phyloP scores from a whole-genome alignment of 1,284 basidiomycete species.

The Pholiota adiposa region DNA sequence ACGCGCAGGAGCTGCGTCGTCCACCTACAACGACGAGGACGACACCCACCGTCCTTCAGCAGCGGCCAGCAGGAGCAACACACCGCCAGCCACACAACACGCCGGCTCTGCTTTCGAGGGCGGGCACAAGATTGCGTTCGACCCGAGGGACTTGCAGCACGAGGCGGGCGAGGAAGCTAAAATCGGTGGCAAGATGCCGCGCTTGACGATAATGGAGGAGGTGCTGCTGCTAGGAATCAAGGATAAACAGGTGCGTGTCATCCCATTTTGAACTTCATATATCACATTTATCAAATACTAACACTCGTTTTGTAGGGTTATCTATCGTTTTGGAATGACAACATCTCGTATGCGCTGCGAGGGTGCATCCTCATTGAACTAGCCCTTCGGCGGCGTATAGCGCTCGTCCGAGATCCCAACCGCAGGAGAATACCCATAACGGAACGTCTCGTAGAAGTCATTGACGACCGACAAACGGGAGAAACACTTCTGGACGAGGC shows the following conservation, averaged over 20 bases:
- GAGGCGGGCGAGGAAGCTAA: constrained; percentile 70
- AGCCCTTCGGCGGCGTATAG: constrained; percentile 88
- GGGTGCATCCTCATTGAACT: constrained; percentile 96
- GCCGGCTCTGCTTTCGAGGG: constrained; percentile 84
- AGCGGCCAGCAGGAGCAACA: constrained; percentile 18
- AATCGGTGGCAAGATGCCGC: constrained; percentile 77
- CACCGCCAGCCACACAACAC: constrained; percentile 29
- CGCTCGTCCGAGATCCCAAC: constrained; percentile 84
- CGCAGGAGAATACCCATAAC: constrained; percentile 77
- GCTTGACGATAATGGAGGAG: constrained; percentile 96
- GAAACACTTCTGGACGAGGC: constrained; percentile 96
- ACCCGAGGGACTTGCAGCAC: constrained; percentile 89
- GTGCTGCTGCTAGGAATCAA: constrained; percentile 90
- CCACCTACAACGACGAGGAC: constrained; percentile 28
- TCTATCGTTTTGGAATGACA: constrained; percentile 97
- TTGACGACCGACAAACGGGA: constrained; percentile 89
- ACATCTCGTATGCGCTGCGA: constrained; percentile 94
- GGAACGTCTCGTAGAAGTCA: constrained; percentile 88
- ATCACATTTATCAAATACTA: background rate
- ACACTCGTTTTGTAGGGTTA: constrained; percentile 64
- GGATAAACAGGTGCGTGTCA: constrained; percentile 76
- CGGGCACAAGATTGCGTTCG: constrained; percentile 88
- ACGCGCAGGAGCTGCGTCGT: constrained; percentile 43
- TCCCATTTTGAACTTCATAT: background rate
- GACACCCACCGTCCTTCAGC: constrained; percentile 15